Evolutionary conservation across 345 rosid species (phyloP).

Genomic region (Microcos paniculata): DNA sequence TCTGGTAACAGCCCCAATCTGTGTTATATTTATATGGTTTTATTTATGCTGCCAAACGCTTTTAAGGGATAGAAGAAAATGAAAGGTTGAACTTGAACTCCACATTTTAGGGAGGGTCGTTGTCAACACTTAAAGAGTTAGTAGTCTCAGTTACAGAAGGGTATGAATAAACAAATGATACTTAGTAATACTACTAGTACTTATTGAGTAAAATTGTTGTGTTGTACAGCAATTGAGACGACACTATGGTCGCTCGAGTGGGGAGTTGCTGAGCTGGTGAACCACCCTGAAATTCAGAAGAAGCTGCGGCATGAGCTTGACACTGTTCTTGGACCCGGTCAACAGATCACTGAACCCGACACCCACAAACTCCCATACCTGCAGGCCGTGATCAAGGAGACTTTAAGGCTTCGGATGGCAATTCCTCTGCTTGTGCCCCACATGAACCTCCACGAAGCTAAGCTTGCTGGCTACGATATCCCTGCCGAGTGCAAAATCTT

Average conservation of each 20-base stretch:
- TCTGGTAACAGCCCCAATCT: too few relatives aligned
- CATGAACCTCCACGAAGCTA: conserved; percentile 96
- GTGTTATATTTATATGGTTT: too few relatives aligned
- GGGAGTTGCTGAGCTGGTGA: conserved; percentile 93
- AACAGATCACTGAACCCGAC: conserved; percentile 87
- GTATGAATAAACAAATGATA: too few relatives aligned
- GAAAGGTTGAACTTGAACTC: too few relatives aligned
- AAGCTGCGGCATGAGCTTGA: conserved; percentile 80
- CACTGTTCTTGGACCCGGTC: conserved; percentile 65
- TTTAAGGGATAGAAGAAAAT: too few relatives aligned
- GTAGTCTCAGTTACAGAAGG: too few relatives aligned
- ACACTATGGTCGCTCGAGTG: conserved; percentile 96
- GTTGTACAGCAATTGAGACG: conserved; percentile 82
- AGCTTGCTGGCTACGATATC: conserved; percentile 74
- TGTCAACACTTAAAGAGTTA: too few relatives aligned
- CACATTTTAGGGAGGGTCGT: too few relatives aligned
- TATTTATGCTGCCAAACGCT: too few relatives aligned
- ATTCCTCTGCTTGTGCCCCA: conserved; percentile 97
- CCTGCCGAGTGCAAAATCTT: conserved; percentile 97
- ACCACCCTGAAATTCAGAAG: conserved; percentile 80
- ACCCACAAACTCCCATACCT: conserved; percentile 77
- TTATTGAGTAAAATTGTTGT: too few relatives aligned
- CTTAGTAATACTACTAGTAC: too few relatives aligned
- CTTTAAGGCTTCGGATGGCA: conserved; percentile 89
- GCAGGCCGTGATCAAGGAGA: conserved; percentile 91